Evolutionary conservation across 2,329 filamentous ascomycete species (phyloP), one percentile per base, ranked within the genome.

Genomic region (Botrytis porri): DNA sequence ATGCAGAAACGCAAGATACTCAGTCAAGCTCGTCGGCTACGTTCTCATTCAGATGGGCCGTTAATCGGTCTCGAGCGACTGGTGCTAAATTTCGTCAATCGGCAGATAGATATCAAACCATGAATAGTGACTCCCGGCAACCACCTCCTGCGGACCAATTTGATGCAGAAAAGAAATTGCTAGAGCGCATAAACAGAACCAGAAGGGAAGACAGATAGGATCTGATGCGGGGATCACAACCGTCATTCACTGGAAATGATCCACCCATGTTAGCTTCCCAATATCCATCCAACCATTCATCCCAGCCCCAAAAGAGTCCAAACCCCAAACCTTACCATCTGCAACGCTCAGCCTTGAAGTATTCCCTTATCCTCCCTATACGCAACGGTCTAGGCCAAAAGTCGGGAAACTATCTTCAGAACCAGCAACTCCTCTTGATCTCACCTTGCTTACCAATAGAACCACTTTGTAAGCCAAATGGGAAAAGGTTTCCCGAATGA

Each of bases 311-410:
- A 29, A 54, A 54, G 14, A 25, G 51, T 29, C 14, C 4, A 16
- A 18, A 29, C 1, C 0, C 1, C 14, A 14, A 9, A 29, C 6
- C 12, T 1, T 16, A 3, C 51, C 1, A 29, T 29, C 16, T 18
- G 0, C 10, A 0, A n/a, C 48, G 12, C 4, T 54, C 12, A 16
- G 9, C 10, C 25, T 29, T 29, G 18, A 29, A 8, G n/a, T 6
- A 54, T 18, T 0, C 2, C 48, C 51, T n/a, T 0, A 54, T 29
- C 2, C n/a, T 54, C 6, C 7, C 12, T 29, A 54, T 29, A 2
- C 51, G 29, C 43, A 48, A 64, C 7, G 1, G 29, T n/a, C 1
- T 35, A 16, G 62, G n/a, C 14, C 41, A 18, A 35, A 48, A 48
- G 9, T 64, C 3, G n/a, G 62, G 18, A 45, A 32, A 2, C 4